Evolutionary conservation across 768 basidiomycete genomes (phyloP).

Genomic region (Collybia nuda): DNA sequence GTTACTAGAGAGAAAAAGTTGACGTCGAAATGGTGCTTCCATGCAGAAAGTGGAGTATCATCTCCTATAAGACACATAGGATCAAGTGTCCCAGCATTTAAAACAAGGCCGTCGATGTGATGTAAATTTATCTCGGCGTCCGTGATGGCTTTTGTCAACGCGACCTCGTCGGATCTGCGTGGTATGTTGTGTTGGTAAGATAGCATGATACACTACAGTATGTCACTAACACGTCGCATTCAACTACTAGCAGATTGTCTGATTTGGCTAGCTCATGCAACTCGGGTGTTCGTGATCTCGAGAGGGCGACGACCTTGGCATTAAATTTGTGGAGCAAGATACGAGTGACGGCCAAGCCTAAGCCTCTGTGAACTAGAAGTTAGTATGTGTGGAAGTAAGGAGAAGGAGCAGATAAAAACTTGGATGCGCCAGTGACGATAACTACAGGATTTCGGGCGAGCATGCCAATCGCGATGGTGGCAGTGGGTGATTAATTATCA

Average conservation of each 20-base stretch:
- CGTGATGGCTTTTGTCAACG: slow-evolving; percentile 55
- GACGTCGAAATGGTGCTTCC: slow-evolving; percentile 78
- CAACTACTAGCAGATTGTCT: slow-evolving; percentile 48
- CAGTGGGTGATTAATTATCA: too few species aligned
- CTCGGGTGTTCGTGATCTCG: slow-evolving; percentile 68
- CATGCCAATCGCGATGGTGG: slow-evolving; percentile 12
- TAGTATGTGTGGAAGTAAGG: slow-evolving; percentile 4
- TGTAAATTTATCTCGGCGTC: slow-evolving; percentile 54
- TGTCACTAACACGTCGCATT: slow-evolving; percentile 75
- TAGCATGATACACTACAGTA: slow-evolving; percentile 5
- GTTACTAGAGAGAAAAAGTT: slow-evolving; percentile 87
- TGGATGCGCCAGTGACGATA: slow-evolving; percentile 85
- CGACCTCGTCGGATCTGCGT: slow-evolving; percentile 57
- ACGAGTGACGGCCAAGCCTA: slow-evolving; percentile 79
- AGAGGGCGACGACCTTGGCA: slow-evolving; percentile 74
- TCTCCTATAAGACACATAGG: slow-evolving; percentile 64
- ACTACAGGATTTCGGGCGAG: slow-evolving; percentile 50
- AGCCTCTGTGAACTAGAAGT: slow-evolving; percentile 37
- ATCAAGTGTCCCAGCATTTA: slow-evolving; percentile 83
- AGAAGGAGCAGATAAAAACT: slow-evolving; percentile 33
- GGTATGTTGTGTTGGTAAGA: slow-evolving; percentile 5
- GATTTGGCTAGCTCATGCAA: slow-evolving; percentile 47
- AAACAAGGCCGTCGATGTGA: slow-evolving; percentile 71
- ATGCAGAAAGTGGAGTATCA: slow-evolving; percentile 49
- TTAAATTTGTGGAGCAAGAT: slow-evolving; percentile 62